Evolutionary conservation across 768 basidiomycete genomes (phyloP).

Genomic region (Tylopilus sp.): DNA sequence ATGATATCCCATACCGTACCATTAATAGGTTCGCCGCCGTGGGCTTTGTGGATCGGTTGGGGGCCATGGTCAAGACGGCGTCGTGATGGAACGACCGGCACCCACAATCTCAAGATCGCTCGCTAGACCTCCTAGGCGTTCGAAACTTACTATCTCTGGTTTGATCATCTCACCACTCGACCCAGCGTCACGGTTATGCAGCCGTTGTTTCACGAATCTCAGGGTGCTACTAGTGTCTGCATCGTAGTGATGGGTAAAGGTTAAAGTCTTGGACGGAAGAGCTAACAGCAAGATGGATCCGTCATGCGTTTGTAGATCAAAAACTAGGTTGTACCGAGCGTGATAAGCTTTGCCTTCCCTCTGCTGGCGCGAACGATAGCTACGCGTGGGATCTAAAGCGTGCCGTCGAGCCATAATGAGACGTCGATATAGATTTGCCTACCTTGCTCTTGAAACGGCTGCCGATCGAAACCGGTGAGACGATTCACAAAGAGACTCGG

Average conservation of each 20-base stretch:
- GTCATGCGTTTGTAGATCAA: background rate
- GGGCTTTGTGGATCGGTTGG: conserved; percentile 83
- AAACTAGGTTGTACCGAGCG: conserved; percentile 53
- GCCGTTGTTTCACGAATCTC: conserved; percentile 76
- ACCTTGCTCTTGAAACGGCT: too few species aligned
- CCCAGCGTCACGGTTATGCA: conserved; percentile 57
- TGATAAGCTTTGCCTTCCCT: conserved; percentile 77
- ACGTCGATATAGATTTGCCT: conserved; percentile 6
- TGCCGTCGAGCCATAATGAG: background rate
- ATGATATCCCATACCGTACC: conserved; percentile 93
- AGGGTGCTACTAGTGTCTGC: conserved; percentile 80
- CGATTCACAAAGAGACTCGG: too few species aligned
- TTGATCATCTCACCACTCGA: conserved; percentile 50
- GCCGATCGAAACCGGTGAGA: too few species aligned
- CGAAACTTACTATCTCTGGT: conserved; percentile 56
- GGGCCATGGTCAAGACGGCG: background rate
- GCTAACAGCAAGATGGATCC: conserved; percentile 41
- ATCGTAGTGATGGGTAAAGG: conserved; percentile 75
- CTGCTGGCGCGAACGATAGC: conserved; percentile 87
- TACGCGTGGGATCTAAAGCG: conserved; percentile 80
- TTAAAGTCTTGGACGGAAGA: conserved; percentile 79
- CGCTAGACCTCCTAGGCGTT: conserved; percentile 84
- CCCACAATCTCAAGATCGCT: conserved; percentile 84
- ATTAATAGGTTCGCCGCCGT: conserved; percentile 63
- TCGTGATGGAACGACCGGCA: conserved; percentile 1